Percentiles rank a stretch among this genome's conserved stretches.
These are phyloP conservation scores for Pelagomonas calceolata DNA, from an alignment of 108 stramenopile genomes.

Conservation along the genomic window DNA sequence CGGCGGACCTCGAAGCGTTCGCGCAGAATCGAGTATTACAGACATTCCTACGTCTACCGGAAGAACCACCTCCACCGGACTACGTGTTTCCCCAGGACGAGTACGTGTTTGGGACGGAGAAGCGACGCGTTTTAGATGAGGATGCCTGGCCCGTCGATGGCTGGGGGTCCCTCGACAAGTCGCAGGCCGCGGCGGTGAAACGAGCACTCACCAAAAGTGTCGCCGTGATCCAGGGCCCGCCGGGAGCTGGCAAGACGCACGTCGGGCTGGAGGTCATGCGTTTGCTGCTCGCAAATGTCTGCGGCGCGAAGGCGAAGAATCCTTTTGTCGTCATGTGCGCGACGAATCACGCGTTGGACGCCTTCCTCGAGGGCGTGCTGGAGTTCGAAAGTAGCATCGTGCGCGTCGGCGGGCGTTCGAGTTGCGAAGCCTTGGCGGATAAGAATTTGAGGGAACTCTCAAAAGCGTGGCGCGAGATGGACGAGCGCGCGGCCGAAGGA, in stretches of 20 bases:
- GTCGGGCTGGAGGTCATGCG: constrained; percentile 13
- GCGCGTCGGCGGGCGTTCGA: constrained; percentile 55
- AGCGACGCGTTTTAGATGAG: no score
- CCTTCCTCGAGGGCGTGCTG: constrained; percentile 53
- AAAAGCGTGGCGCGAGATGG: constrained; percentile 8
- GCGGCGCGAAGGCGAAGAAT: background rate
- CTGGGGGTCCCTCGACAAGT: constrained; percentile 3
- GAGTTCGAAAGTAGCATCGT: constrained; percentile 44
- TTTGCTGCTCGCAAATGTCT: constrained; percentile 3
- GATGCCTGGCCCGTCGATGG: no score
- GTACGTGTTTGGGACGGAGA: no score
- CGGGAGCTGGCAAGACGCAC: constrained; percentile 35
- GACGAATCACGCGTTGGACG: constrained; percentile 72
- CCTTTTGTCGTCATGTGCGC: constrained; percentile 42
- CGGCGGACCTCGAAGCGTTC: no score
- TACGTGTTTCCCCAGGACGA: no score
- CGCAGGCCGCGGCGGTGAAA: constrained; percentile 16
- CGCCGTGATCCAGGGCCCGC: constrained; percentile 31
- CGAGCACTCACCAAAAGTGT: constrained; percentile 12
- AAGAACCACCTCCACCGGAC: no score
- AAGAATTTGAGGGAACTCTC: constrained; percentile 28
- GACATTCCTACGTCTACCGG: no score
- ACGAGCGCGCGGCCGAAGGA: background rate
- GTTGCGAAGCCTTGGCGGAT: constrained; percentile 30
- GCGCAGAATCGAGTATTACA: no score